Base-by-base conservation (phyloP, 805 yeast species). In the Starmerella bombicola region DNA sequence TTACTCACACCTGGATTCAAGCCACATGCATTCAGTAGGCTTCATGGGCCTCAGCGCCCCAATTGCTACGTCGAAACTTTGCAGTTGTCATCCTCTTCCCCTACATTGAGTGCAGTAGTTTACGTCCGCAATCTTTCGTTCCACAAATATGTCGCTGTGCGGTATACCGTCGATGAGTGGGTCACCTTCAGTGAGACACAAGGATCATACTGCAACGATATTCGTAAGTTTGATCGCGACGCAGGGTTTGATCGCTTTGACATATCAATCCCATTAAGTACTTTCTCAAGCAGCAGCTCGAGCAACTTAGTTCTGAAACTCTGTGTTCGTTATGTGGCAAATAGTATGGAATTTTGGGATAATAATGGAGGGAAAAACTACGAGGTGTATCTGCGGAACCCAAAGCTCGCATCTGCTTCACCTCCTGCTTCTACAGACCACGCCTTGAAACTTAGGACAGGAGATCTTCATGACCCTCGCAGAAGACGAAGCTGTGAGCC, bases 131-230 rank as follows among this genome's bases (percentile, higher is more conserved):
- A 86, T 62, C 40, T 82, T 4, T 67, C 78, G 9, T 86, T 67
- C 59, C 69, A 73, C 26, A 86, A 86, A 59, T 55, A 61, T 21
- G 79, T 88, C 16, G 69, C 73, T 13, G 69, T 81, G 13, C 67
- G 85, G 40, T 86, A 83, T 61, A 74, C 95, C 0, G 65, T 76
- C 48, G 84, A 88, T 57, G 62, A 68, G 52, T 86, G 97, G 97
- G 64, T 63, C 32, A 77, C 93, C 0, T 73, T 77, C 18, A 67
- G 74, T 31, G 88, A 80, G 55, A 70, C 78, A 24, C 75, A 74
- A 31, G 80, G 86, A 3, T 49, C 55, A 3, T 84, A 72, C 60
- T 66, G 69, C 2, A 68, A 71, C 3, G 83, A 78, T 44, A 54
- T 68, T 10, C 55, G 60, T 15, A 49, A 50, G 30, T 48, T 50